Evolutionary conservation across 2,329 filamentous ascomycete species (phyloP).

Genomic region (Byssoonygena ceratinophila): DNA sequence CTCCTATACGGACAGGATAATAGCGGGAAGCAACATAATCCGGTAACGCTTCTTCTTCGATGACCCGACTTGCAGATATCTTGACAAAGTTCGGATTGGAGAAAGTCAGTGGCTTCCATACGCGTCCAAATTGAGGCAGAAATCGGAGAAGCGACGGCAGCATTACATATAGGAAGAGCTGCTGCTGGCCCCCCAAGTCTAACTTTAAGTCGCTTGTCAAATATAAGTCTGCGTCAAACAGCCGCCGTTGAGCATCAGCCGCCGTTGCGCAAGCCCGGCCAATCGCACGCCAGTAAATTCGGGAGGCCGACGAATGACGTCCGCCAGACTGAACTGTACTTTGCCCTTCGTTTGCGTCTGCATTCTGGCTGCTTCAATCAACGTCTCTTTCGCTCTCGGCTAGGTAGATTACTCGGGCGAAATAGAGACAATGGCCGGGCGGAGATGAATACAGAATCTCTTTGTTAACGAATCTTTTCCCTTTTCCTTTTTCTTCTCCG

Average conservation of each 20-base stretch:
- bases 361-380: too few relatives aligned
- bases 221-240: too few relatives aligned
- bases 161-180: too few relatives aligned
- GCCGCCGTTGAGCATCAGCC: too few relatives aligned
- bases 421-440: not conserved
- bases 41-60: conserved; percentile 28
- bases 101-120: conserved; percentile 28
- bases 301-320: too few relatives aligned
- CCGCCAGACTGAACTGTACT: too few relatives aligned
- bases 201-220: too few relatives aligned
- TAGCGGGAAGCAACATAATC: conserved; percentile 20
- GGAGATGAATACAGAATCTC: not conserved
- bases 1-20: conserved; percentile 26
- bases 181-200: too few relatives aligned
- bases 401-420: not conserved
- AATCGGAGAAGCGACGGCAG: conserved; percentile 17
- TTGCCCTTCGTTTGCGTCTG: too few relatives aligned
- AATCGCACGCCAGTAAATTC: too few relatives aligned
- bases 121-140: conserved; percentile 20
- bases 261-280: too few relatives aligned
- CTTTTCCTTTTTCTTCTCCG: not conserved
- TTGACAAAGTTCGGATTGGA: conserved; percentile 21
- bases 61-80: conserved; percentile 11
- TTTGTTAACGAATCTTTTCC: not conserved
- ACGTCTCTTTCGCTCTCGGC: not conserved